Evolutionary conservation across 2,329 filamentous ascomycete genomes (phyloP).

Genomic region (Paraphoma sp.): DNA sequence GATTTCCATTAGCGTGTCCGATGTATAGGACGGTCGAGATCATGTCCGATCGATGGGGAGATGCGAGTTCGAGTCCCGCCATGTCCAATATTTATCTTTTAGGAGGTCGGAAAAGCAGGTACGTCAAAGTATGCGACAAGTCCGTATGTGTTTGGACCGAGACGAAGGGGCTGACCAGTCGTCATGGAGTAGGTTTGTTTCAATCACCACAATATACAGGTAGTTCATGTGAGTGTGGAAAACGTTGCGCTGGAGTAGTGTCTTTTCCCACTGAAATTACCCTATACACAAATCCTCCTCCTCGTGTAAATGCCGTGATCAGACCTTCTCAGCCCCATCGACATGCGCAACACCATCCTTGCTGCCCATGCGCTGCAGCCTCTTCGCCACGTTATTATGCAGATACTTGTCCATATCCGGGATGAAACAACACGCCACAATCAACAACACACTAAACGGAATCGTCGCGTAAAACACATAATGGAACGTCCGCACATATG

Average conservation of each 20-base stretch:
- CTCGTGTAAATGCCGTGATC: neutral
- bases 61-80: neutral
- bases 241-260: too few relatives aligned
- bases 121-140: too few relatives aligned
- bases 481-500: slow-evolving; percentile 20
- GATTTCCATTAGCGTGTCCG: too few relatives aligned
- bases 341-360: slow-evolving; percentile 17
- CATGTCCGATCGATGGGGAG: neutral
- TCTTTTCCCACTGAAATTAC: neutral
- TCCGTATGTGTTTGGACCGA: too few relatives aligned
- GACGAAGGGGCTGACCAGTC: too few relatives aligned
- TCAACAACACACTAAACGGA: slow-evolving; percentile 27
- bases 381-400: slow-evolving; percentile 29
- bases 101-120: too few relatives aligned
- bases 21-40: too few relatives aligned
- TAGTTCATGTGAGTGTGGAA: too few relatives aligned
- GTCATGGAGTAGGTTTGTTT: too few relatives aligned
- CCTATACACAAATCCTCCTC: neutral
- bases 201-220: too few relatives aligned
- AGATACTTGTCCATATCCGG: slow-evolving; percentile 35
- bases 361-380: slow-evolving; percentile 20
- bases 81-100: neutral
- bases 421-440: slow-evolving; percentile 16
- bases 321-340: slow-evolving; percentile 10
- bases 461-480: slow-evolving; percentile 34